Percentiles rank a stretch among this genome's conserved stretches.
These are phyloP conservation scores for Pogostemon cablin DNA, from an alignment of 257 asterid genomes.

Conservation along the genomic window DNA sequence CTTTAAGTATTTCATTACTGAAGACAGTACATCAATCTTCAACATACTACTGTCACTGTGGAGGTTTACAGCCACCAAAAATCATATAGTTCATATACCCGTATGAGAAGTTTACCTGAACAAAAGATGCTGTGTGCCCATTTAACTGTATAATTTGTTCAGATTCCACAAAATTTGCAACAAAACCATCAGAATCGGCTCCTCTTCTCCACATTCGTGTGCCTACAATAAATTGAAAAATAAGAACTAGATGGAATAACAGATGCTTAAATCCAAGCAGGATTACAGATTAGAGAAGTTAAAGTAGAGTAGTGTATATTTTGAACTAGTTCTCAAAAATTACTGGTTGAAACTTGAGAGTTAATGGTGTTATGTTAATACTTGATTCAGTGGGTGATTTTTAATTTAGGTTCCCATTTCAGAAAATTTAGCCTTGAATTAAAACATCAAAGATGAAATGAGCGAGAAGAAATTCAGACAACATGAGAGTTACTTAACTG, in stretches of 20 bases:
- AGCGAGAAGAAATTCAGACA: slow-evolving; percentile 15
- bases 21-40: slow-evolving; percentile 19
- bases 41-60: slow-evolving; percentile 7
- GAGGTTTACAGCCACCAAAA: slow-evolving; percentile 15
- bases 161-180: slow-evolving; percentile 96
- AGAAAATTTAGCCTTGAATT: background rate
- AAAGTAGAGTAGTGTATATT: background rate
- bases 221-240: slow-evolving; percentile 51
- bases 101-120: slow-evolving; percentile 62
- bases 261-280: slow-evolving; percentile 12
- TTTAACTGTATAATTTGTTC: slow-evolving; percentile 88
- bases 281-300: background rate
- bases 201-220: slow-evolving; percentile 99
- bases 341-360: background rate
- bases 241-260: slow-evolving; percentile 26
- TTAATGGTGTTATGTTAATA: background rate
- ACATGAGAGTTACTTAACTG: background rate
- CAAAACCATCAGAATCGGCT: slow-evolving; percentile 98
- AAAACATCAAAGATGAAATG: slow-evolving; percentile 3
- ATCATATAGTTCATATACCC: slow-evolving; percentile 4
- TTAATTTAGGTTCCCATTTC: background rate
- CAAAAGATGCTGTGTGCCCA: slow-evolving; percentile 85
- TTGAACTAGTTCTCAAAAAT: slow-evolving; percentile 14
- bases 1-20: slow-evolving; percentile 26
- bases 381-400: slow-evolving; percentile 4